Conservation (phyloP, 2,329 filamentous ascomycete species). For the Pseudocercospora vitis region DNA sequence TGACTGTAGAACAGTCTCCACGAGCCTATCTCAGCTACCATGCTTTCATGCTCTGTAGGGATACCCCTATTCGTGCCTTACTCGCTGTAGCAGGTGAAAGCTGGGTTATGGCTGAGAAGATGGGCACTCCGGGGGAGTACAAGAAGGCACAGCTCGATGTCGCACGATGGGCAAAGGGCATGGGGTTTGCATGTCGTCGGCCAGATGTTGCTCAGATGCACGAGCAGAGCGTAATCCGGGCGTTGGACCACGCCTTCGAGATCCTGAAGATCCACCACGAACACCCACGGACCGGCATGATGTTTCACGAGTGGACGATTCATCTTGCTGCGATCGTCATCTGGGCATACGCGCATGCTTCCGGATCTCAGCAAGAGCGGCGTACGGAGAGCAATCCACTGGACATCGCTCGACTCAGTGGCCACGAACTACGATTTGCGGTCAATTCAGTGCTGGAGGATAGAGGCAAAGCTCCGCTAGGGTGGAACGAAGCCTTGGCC, state of each 20-base stretch:
- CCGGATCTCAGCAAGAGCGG: constrained; percentile 10
- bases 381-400: constrained; percentile 14
- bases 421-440: constrained; percentile 23
- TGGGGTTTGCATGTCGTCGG: background rate
- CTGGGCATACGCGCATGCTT: constrained; percentile 31
- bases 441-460: constrained; percentile 8
- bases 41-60: constrained; percentile 41
- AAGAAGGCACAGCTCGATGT: constrained; percentile 36
- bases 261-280: constrained; percentile 28
- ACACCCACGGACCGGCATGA: constrained; percentile 21
- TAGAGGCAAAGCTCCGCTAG: constrained; percentile 2
- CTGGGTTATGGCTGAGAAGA: constrained; percentile 48
- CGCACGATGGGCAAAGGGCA: constrained; percentile 38
- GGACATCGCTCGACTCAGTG: background rate
- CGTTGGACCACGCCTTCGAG: constrained; percentile 29
- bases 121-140: constrained; percentile 39
- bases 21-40: constrained; percentile 33
- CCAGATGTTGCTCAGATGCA: background rate
- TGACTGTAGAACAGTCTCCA: constrained; percentile 21
- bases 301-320: constrained; percentile 35
- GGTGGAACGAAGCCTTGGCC: constrained; percentile 22
- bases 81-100: constrained; percentile 47
- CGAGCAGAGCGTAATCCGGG: constrained; percentile 9
- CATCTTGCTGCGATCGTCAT: constrained; percentile 33
- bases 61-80: constrained; percentile 44